Percentiles rank a stretch among this genome's conserved stretches.
Evolutionary conservation across 768 basidiomycete genomes (phyloP).

Genomic region (Psilocybe subaeruginosa): DNA sequence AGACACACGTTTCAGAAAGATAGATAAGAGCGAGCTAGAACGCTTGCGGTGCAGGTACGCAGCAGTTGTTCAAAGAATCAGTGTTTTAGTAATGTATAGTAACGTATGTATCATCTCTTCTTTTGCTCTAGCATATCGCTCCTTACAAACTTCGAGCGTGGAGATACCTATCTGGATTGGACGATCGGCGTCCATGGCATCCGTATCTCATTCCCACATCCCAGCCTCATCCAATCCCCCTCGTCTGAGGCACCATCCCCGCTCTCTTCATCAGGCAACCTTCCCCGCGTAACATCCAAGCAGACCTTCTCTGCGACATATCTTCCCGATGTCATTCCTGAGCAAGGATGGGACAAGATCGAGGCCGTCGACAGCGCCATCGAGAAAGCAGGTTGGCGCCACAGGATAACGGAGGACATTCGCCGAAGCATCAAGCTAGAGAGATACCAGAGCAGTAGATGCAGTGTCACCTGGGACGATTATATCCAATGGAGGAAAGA

Average conservation of each 20-base stretch:
- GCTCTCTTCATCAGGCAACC: conserved; percentile 63
- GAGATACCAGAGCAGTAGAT: conserved; percentile 80
- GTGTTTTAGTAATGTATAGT: conserved; percentile 9
- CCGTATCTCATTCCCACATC: conserved; percentile 84
- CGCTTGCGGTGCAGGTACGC: conserved; percentile 86
- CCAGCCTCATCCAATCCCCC: conserved; percentile 55
- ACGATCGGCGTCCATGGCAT: conserved; percentile 92
- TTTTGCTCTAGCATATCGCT: conserved; percentile 72
- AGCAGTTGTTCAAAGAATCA: not conserved
- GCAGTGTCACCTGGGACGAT: conserved; percentile 72
- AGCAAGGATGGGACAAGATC: conserved; percentile 92
- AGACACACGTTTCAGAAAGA: conserved; percentile 84
- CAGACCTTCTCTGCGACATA: conserved; percentile 85
- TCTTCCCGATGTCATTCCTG: conserved; percentile 88
- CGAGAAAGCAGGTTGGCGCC: conserved; percentile 90
- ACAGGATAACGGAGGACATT: conserved; percentile 79
- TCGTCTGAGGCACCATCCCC: conserved; percentile 73
- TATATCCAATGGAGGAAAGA: conserved; percentile 74
- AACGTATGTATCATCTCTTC: not conserved
- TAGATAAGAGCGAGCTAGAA: conserved; percentile 76
- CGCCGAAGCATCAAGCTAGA: conserved; percentile 75
- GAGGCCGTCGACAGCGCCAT: conserved; percentile 93
- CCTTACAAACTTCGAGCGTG: conserved; percentile 91
- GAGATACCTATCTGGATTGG: conserved; percentile 89
- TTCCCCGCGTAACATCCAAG: conserved; percentile 56